Base-by-base conservation (phyloP, 176 grass and related monocot genomes). In the Cenchrus americanus region DNA sequence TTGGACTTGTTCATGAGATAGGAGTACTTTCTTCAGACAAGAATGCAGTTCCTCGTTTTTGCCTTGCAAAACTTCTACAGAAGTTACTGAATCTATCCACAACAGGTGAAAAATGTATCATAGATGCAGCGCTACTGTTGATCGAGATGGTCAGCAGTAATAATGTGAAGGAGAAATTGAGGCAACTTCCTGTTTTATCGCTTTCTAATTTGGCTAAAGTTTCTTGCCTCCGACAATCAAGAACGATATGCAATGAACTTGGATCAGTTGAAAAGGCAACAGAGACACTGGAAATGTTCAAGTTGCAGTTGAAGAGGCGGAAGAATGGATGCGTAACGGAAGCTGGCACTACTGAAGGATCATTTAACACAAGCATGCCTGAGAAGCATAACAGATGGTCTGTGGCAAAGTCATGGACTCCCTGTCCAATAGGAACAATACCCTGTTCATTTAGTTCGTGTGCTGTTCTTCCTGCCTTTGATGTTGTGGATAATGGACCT, bases 381-480 rank as follows among this genome's bases (percentile, higher is more conserved):
- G 86, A 77, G 64, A 82, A 88, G 81, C 30, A 24, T 76, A 78
- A 47, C 47, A 63, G 73, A 74, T 98, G 96, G 93, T 90, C 73
- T 70, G 12, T 98, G 55, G 66, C 85, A 0, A 90, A 92, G 73
- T 92, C 85, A 13, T 98, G 96, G 91, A 94, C 73, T 26, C 85
- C 89, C 37, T 95, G 96, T 80, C 91, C 93, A 0, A 89, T 98
- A 54, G 91, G 93, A 37, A 95, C 91, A 86, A 18, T 95, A 80
- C 89, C 96, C 5, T 98, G 93, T 71, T 95, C 87, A 68, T 95
- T 90, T 88, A 98, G 93, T 90, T 98, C 91, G 69, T 92, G 80
- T 88, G 76, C 85, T 74, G 83, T 98, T 80, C 87, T 94, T 83
- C 91, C 89, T 51, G 58, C 64, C 63, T 88, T 92, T 50, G 89